These are phyloP conservation scores for Firmiana major DNA, from an alignment of 345 rosid genomes.

Conservation along the genomic window DNA sequence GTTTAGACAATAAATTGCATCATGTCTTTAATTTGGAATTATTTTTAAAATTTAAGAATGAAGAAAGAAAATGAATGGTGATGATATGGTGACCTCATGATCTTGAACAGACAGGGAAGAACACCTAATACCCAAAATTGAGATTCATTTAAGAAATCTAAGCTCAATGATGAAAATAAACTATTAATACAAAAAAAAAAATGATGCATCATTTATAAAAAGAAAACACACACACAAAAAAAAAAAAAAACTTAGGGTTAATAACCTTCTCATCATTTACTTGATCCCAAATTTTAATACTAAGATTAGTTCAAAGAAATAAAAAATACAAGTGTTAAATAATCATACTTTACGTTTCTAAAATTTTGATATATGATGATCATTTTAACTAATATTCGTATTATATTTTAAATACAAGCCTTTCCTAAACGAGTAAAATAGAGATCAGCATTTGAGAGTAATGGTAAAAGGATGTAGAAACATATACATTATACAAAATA, in stretches of 20 bases:
- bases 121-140: not conserved
- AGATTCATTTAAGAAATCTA: too few relatives aligned
- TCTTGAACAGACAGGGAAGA: not conserved
- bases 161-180: not conserved
- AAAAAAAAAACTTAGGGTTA: too few relatives aligned
- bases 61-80: not conserved
- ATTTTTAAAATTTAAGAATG: not conserved
- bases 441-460: not conserved
- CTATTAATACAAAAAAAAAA: too few relatives aligned
- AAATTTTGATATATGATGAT: too few relatives aligned
- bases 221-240: too few relatives aligned
- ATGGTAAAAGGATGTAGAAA: constrained; percentile 25
- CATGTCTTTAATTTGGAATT: too few relatives aligned
- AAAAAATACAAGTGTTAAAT: too few relatives aligned
- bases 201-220: too few relatives aligned
- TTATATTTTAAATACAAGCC: not conserved
- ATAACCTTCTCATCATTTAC: too few relatives aligned
- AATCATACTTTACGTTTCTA: too few relatives aligned
- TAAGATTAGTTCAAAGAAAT: not conserved
- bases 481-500: constrained; percentile 1
- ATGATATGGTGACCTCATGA: not conserved
- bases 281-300: not conserved
- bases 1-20: too few relatives aligned
- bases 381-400: too few relatives aligned
- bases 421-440: not conserved